A percentile compares a stretch with the other conserved stretches of the same genome.
These are phyloP conservation scores for Barbatosphaeria neglecta DNA, from an alignment of 495 filamentous ascomycete genomes.

Conservation along the genomic window DNA sequence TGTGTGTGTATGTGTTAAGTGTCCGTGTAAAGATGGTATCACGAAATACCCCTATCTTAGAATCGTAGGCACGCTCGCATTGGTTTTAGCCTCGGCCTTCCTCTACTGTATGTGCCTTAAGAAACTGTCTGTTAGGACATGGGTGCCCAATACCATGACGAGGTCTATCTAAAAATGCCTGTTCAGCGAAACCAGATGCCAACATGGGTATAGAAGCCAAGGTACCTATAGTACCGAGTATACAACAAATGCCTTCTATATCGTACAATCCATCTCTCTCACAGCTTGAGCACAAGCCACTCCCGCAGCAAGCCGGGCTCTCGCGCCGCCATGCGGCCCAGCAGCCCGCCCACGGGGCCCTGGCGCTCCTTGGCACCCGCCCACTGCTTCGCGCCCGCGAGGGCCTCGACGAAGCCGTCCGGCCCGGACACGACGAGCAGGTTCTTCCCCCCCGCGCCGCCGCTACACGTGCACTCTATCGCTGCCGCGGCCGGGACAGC, in stretches of 20 bases:
- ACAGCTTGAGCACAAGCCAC: conserved; percentile 44
- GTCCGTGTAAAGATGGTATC: too few relatives aligned
- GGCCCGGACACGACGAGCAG: conserved; percentile 76
- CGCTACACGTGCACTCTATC: too few relatives aligned
- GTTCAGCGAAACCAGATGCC: too few relatives aligned
- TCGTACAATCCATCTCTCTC: conserved; percentile 1
- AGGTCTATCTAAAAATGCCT: too few relatives aligned
- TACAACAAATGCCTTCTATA: not conserved
- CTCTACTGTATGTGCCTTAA: too few relatives aligned
- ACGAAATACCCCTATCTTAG: too few relatives aligned
- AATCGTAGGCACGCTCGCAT: too few relatives aligned
- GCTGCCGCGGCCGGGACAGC: too few relatives aligned
- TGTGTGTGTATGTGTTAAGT: too few relatives aligned
- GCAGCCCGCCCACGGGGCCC: conserved; percentile 39
- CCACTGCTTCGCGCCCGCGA: conserved; percentile 69
- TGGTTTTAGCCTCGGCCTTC: too few relatives aligned
- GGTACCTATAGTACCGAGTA: not conserved
- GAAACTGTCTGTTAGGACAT: too few relatives aligned
- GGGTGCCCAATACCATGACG: too few relatives aligned
- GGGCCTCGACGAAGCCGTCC: conserved; percentile 72
- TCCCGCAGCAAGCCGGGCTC: conserved; percentile 12
- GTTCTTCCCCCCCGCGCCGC: conserved; percentile 39
- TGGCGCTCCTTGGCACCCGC: conserved; percentile 58
- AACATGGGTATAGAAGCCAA: not conserved
- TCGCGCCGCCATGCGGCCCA: conserved; percentile 18